These are phyloP conservation scores for Beta vulgaris DNA, from an alignment of 148 eudicot genomes.

Conservation along the genomic window DNA sequence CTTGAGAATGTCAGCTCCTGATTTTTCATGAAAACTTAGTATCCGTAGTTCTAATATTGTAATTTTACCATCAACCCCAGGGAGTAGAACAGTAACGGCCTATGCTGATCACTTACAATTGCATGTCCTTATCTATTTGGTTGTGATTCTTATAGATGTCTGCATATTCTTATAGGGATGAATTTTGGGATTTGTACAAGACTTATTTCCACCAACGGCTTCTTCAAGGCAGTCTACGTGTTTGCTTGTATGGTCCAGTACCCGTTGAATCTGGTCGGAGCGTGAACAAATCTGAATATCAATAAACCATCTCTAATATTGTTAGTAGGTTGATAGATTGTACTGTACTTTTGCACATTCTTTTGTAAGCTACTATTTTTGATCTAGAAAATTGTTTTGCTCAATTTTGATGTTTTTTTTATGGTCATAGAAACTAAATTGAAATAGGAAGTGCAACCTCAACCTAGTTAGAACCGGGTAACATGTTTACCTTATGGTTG, in stretches of 20 bases:
- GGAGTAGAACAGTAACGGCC: neutral
- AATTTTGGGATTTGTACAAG: constrained; percentile 83
- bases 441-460: no score
- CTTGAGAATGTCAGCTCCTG: no score
- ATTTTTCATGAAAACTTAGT: neutral
- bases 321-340: neutral
- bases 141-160: neutral
- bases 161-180: constrained; percentile 53
- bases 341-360: no score
- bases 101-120: neutral
- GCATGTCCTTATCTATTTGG: neutral
- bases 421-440: no score
- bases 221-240: constrained; percentile 55
- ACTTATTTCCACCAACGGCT: constrained; percentile 60
- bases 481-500: no score
- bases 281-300: constrained; percentile 21
- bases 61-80: neutral
- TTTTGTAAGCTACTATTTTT: no score
- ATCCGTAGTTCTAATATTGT: neutral
- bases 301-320: constrained; percentile 1
- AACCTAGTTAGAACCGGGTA: no score
- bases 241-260: constrained; percentile 64
- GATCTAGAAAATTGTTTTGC: no score
- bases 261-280: constrained; percentile 25
- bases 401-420: no score